Evolutionary conservation across 495 filamentous ascomycete species (phyloP), one percentile per base, ranked within the genome.

Genomic region (Corynascus novoguineensis): DNA sequence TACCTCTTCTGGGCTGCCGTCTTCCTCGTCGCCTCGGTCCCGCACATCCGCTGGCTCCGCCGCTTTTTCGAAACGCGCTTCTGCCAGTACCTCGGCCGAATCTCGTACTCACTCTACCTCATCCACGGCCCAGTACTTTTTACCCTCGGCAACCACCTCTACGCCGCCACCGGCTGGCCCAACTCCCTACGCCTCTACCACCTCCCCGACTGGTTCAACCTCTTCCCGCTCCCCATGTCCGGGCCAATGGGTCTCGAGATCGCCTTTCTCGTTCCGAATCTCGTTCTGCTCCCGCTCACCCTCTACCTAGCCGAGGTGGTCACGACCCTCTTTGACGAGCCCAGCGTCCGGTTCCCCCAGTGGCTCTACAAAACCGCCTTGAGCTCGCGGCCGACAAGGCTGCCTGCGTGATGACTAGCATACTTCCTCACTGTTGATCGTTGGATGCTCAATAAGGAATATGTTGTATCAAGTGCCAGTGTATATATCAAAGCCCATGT

Each of bases 91-190:
- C 73, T 87, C 9, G 84, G 83, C 31, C 78, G 81, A 54, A 75
- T 87, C 42, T 85, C 82, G 0, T 87, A 76, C 60, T 74, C 81
- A 11, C 78, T 87, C 17, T 87, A 87, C 53, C 75, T 87, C 40
- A 78, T 86, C 15, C 84, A 87, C 58, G 82, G 81, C 5, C 81
- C 81, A 3, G 75, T 87, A 27, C 64, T 83, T 6, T 75, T 57
- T 57, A 72, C 65, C 0, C 57, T 78, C 4, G 75, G 73, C 21
- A 70, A 73, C 47, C 63, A 72, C 22, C 10, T 78, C 34, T 84
- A 86, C 64, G 70, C 75, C 4, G 79, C 80, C 9, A 70, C 72
- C 0, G 83, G 83, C 0, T 81, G 76, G 69, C 53, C 53, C 27
- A 68, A 65, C 24, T 71, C 75, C 14, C 56, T 57, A 8, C 71